Conservation (phyloP, 306 rosid genomes). For the Cucumis cinereus region DNA sequence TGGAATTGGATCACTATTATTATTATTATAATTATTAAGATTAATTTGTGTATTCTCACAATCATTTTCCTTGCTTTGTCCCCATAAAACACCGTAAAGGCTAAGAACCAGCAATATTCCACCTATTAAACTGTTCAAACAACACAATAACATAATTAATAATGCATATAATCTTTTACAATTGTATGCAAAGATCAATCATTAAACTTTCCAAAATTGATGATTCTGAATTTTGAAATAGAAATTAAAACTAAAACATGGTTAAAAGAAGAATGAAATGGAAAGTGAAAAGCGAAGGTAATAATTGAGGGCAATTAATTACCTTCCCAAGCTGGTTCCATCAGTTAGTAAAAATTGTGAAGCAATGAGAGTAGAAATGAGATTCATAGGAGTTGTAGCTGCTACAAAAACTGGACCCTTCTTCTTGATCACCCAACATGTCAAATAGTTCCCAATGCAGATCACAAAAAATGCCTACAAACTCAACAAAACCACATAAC, state of each 20-base stretch:
- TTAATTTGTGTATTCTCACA: not conserved
- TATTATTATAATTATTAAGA: no score
- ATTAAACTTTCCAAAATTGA: no score
- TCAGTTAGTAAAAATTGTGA: not conserved
- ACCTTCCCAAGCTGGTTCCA: slow-evolving; percentile 6
- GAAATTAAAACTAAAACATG: no score
- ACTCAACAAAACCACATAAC: no score
- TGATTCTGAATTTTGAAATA: no score
- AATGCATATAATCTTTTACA: no score
- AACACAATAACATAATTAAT: not conserved
- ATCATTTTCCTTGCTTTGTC: slow-evolving; percentile 42
- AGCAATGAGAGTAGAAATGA: slow-evolving; percentile 2
- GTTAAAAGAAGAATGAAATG: no score
- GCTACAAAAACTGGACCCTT: slow-evolving; percentile 8
- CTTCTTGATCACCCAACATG: slow-evolving; percentile 1
- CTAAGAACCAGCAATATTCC: slow-evolving; percentile 43
- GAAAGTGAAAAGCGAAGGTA: no score
- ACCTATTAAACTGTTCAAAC: slow-evolving; percentile 39
- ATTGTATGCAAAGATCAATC: no score
- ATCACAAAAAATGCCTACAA: not conserved
- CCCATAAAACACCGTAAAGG: slow-evolving; percentile 67
- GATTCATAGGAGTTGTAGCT: slow-evolving; percentile 1
- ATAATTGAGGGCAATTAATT: not conserved
- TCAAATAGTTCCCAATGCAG: not conserved
- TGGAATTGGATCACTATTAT: not conserved